Base-by-base conservation (phyloP, 2,329 filamentous ascomycete species). In the Trichoderma sp. region DNA sequence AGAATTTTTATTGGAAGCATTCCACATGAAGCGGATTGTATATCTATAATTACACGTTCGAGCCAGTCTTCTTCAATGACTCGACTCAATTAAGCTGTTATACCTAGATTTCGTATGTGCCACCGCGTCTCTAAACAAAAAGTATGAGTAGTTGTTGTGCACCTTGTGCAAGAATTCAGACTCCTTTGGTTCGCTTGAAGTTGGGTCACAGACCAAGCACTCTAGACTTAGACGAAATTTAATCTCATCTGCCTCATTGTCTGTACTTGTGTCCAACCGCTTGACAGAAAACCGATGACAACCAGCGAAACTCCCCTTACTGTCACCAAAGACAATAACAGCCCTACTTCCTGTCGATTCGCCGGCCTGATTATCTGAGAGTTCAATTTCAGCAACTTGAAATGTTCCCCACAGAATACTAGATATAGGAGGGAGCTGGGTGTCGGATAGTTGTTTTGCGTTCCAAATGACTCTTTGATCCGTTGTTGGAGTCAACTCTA, bases 241-340 rank as follows among this genome's bases (percentile, higher is more conserved):
- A n/a, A 28, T 17, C 7, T 26, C 6, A 4, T 58, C 23, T 23
- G 12, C 30, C 4, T 68, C 3, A 1, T 9, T 4, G 3, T 3
- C 17, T 30, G 4, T 15, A 13, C 36, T 20, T 15, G 6, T 5
- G 3, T 43, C 23, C 8, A 43, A 6, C n/a, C n/a, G 32, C 23
- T 68, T 58, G 23, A 68, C 30, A 1, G 32, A 43, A 58, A 68
- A 58, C 30, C 65, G 50, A 43, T 68, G 65, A 26, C 65, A 68
- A 6, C 65, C 65, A 43, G 65, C 65, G 15, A 68, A 68, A 17
- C 53, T 15, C 11, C 23, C 53, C 11, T 12, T 17, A 11, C 13
- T 32, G 17, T 58, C 55, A 43, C 65, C 65, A 26, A 68, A 68
- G 23, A 68, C 65, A 23, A 68, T 30, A 23, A 58, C 65, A 43